Evolutionary conservation across 139 green algal genomes (phyloP).

Genomic region (Chlorella sp.): DNA sequence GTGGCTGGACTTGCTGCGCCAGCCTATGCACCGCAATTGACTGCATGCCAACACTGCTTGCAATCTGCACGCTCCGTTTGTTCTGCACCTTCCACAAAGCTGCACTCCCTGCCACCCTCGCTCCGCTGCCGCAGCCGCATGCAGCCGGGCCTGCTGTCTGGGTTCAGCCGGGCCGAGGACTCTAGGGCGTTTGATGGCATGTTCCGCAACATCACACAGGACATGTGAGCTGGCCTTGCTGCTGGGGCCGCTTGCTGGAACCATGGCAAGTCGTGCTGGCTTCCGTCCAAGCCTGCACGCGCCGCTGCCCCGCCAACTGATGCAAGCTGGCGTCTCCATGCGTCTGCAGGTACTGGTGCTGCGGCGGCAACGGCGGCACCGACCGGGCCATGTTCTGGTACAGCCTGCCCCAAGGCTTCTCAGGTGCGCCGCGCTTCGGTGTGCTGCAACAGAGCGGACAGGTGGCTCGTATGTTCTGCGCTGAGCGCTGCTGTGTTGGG

Average conservation of each 20-base stretch:
- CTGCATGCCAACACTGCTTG: too few species aligned
- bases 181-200: not conserved
- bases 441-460: too few species aligned
- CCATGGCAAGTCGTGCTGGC: not conserved
- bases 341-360: slow-evolving; percentile 22
- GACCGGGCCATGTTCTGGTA: not conserved
- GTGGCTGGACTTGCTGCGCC: too few species aligned
- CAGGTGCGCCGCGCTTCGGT: not conserved
- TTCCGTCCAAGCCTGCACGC: not conserved
- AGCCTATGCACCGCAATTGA: too few species aligned
- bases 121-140: not conserved
- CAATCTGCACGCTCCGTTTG: too few species aligned
- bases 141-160: slow-evolving; percentile 4
- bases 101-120: not conserved
- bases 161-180: not conserved
- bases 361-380: not conserved
- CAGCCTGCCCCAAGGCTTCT: not conserved
- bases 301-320: not conserved
- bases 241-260: not conserved
- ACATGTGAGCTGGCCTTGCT: not conserved
- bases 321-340: not conserved
- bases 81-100: too few species aligned
- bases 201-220: not conserved
- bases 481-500: too few species aligned
- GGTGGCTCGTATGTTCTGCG: too few species aligned